phyloP scores from a whole-genome alignment of 2,329 filamentous ascomycete genomes.

The Colletotrichum spaethianum region DNA sequence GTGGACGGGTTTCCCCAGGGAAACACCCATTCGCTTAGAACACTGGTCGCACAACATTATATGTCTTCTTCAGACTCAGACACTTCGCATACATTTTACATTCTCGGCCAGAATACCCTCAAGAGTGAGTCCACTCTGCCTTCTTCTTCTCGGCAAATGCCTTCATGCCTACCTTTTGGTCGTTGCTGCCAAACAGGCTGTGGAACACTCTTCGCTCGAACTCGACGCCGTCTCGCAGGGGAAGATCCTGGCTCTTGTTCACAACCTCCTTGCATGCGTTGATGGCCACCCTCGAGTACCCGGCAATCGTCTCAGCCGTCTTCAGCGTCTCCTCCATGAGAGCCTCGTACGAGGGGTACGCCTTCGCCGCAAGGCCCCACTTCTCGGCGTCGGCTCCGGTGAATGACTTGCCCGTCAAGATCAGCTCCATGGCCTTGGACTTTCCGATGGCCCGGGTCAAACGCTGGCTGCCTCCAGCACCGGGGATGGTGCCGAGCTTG shows the following conservation, averaged over 20 bases:
- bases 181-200: constrained; percentile 90
- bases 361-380: constrained; percentile 90
- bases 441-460: constrained; percentile 88
- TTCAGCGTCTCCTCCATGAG: constrained; percentile 85
- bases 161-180: constrained; percentile 97
- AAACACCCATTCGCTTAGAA: neutral
- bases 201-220: constrained; percentile 96
- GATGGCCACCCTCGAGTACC: constrained; percentile 88
- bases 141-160: constrained; percentile 97
- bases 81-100: constrained; percentile 21
- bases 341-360: constrained; percentile 85
- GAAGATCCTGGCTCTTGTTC: constrained; percentile 96
- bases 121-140: constrained; percentile 89
- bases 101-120: constrained; percentile 43
- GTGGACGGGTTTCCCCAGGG: constrained; percentile 17
- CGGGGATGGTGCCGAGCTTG: constrained; percentile 93
- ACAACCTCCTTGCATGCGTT: constrained; percentile 97
- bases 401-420: constrained; percentile 89
- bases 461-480: constrained; percentile 91
- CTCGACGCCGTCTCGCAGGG: constrained; percentile 91
- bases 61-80: constrained; percentile 26
- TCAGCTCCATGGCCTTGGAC: constrained; percentile 90
- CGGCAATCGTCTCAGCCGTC: constrained; percentile 90
- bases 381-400: constrained; percentile 86
- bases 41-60: constrained; percentile 22